Evolutionary conservation across 345 rosid genomes (phyloP), one percentile per base, ranked within the genome.

Genomic region (Eucalyptus virginea): DNA sequence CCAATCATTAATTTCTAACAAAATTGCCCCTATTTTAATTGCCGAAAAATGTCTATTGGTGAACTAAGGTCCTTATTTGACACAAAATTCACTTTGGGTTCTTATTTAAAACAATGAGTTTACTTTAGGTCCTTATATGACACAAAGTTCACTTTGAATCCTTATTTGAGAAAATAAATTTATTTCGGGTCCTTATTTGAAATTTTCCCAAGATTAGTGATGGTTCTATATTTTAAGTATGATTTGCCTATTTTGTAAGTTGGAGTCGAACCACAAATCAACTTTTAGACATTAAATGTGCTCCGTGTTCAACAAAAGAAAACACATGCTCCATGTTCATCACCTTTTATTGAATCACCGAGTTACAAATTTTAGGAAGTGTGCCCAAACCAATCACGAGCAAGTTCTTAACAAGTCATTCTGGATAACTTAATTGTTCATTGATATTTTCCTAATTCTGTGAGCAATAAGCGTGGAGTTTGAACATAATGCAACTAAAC

Each of bases 371-470:
- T 8, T 32, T 65, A n/a, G 21, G 37, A 65, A 1, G 8, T 7
- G 21, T 15, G 37, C 1, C 6, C 37, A 32, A 5, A 56, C 6
- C 0, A 1, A 1, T 19, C 9, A 52, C 9, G 1, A 1, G 11
- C 14, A 8, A 24, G 17, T 12, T 14, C 32, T 13, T 28, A 4
- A 0, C 6, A 28, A 28, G 17, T 2, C 8, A 28, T 56, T 56
- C 1, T 0, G 3, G 0, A 28, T 28, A 13, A 15, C 17, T 60
- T 0, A 60, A 12, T 60, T 30, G 4, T 12, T 60, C 4, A 3
- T 28, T 60, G 17, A 6, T 60, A 28, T 60, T 13, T 6, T 1
- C 16, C 2, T 28, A 1, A 60, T 13, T 62, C 2, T 1, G 2
- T 6, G 16, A 62, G 1, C 0, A 0, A 6, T 60, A 11, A 11